phyloP scores from a whole-genome alignment of 257 asterid genomes.

The Eustoma russellianum region DNA sequence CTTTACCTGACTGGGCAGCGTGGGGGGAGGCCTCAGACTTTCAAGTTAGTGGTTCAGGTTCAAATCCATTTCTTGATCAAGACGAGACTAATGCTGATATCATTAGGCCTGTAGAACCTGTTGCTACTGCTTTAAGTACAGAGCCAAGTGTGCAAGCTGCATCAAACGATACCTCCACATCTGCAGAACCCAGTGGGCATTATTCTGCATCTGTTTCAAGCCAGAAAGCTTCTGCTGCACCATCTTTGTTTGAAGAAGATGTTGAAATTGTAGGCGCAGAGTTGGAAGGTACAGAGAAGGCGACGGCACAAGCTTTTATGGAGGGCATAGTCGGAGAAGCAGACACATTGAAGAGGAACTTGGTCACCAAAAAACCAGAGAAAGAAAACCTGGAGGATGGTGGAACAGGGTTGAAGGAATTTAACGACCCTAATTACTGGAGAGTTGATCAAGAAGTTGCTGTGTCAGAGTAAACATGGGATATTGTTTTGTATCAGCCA shows the following conservation, averaged over 20 bases:
- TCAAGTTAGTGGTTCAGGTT: conserved; percentile 47
- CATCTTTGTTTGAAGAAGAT: conserved; percentile 87
- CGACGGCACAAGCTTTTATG: conserved; percentile 84
- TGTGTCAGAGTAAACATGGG: conserved; percentile 15
- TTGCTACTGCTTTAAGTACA: conserved; percentile 17
- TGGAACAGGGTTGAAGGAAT: conserved; percentile 56
- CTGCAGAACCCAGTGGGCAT: conserved; percentile 28
- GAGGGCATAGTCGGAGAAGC: conserved; percentile 98
- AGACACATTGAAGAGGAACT: conserved; percentile 52
- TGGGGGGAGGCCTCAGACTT: conserved; percentile 71
- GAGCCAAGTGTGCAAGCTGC: conserved; percentile 29
- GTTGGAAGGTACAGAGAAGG: conserved; percentile 64
- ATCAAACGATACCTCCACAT: conserved; percentile 24
- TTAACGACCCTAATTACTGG: conserved; percentile 87
- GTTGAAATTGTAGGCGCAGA: conserved; percentile 94
- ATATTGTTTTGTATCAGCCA: too few relatives aligned
- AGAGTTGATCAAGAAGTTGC: conserved; percentile 89
- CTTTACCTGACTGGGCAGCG: conserved; percentile 90
- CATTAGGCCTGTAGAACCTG: conserved; percentile 23
- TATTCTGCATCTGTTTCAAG: conserved; percentile 30
- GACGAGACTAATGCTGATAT: conserved; percentile 16
- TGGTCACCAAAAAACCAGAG: conserved; percentile 34
- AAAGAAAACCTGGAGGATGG: conserved; percentile 48
- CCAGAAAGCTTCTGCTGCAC: conserved; percentile 37
- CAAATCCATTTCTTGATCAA: conserved; percentile 62